Evolutionary conservation across 345 rosid species (phyloP).

Genomic region (Arabidopsis arenosa): DNA sequence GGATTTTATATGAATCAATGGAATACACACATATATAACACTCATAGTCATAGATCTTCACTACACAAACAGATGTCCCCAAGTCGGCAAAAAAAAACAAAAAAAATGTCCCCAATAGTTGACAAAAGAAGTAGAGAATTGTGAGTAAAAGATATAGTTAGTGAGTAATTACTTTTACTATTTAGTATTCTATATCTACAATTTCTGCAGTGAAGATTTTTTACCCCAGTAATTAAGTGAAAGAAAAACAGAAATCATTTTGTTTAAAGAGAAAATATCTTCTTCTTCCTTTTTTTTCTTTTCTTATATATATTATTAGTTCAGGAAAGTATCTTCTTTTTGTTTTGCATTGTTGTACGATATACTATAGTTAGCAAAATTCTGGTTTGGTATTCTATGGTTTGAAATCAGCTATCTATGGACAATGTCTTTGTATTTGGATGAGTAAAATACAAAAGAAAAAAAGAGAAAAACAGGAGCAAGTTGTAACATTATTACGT

Average conservation of each 20-base stretch:
- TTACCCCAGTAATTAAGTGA: too few relatives aligned
- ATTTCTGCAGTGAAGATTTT: background rate
- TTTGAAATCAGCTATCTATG: background rate
- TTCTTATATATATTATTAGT: too few relatives aligned
- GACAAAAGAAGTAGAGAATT: background rate
- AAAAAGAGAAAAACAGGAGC: background rate
- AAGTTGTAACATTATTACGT: slow-evolving; percentile 29
- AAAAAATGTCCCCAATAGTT: slow-evolving; percentile 5
- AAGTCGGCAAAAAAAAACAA: background rate
- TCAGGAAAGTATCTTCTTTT: background rate
- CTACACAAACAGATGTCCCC: background rate
- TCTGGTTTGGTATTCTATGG: background rate
- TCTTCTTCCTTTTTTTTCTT: background rate
- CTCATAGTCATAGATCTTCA: background rate
- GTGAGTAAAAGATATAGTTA: background rate
- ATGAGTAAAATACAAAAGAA: slow-evolving; percentile 3
- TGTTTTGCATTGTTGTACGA: background rate
- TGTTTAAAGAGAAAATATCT: background rate
- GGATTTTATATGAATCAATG: background rate
- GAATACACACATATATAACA: background rate
- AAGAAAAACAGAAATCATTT: background rate
- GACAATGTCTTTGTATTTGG: background rate
- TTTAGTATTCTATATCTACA: background rate
- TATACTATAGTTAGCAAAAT: background rate
- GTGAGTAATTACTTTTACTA: background rate